A percentile compares a stretch with the other conserved stretches of the same genome.
Conservation (phyloP, 768 basidiomycete genomes). For the Xanthoconium purpureum region DNA sequence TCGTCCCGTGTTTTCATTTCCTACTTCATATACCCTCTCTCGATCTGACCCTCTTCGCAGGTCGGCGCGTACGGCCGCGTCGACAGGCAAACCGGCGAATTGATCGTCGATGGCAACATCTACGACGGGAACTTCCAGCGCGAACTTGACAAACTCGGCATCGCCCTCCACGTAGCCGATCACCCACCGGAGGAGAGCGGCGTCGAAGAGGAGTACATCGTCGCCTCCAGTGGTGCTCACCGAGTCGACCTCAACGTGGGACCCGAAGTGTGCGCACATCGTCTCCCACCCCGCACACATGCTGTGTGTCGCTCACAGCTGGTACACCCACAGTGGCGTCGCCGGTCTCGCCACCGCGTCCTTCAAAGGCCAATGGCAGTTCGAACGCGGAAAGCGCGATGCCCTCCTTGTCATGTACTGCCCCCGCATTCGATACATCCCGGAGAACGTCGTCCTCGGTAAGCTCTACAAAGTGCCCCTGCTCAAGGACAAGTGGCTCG, state of each 20-base stretch:
- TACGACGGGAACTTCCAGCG: constrained; percentile 22
- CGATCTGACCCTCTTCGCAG: constrained; percentile 9
- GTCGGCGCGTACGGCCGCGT: constrained; percentile 36
- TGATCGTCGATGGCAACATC: constrained; percentile 33
- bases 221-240: constrained; percentile 25
- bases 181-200: constrained; percentile 11
- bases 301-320: too few species aligned
- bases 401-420: constrained; percentile 36
- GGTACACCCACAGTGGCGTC: constrained; percentile 1
- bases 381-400: constrained; percentile 28
- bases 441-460: constrained; percentile 21
- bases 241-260: constrained; percentile 5
- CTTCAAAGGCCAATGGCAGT: constrained; percentile 36
- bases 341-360: constrained; percentile 30
- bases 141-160: constrained; percentile 8
- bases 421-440: constrained; percentile 26
- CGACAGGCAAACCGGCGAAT: constrained; percentile 28
- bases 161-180: constrained; percentile 6
- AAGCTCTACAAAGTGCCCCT: constrained; percentile 20
- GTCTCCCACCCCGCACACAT: neutral
- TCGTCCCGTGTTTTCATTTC: neutral
- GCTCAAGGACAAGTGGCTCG: constrained; percentile 33
- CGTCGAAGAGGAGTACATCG: constrained; percentile 22
- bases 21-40: neutral
- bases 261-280: constrained; percentile 21